Evolutionary conservation across 306 rosid genomes (phyloP), one percentile per base, ranked within the genome.

Genomic region (Macrotyloma uniflorum): DNA sequence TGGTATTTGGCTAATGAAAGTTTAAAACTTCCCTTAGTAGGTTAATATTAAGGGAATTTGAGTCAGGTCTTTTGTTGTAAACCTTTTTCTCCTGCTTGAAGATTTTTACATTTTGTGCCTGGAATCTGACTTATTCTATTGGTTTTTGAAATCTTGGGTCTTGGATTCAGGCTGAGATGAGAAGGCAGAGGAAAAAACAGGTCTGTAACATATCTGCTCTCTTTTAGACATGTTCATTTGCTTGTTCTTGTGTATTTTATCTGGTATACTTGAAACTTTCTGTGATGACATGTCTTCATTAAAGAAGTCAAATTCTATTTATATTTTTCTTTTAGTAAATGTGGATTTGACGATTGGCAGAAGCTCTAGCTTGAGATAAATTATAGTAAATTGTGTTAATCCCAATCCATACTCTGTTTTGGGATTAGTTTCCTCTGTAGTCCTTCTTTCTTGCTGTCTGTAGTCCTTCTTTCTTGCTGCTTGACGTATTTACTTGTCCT

Each of bases 161-260:
- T 32, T 83, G 70, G 76, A 76, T 89, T 88, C 97, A 94, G 98
- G 92, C 82, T 55, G 92, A 89, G 63, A 82, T 30, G 57, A 62
- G 83, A 58, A 86, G 78, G 84, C 84, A 84, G 85, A 89, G 97
- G 80, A 67, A 66, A 43, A 87, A 87, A 55, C 81, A 75, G 91
- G 98, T 92, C 78, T 58, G 86, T 46, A 23, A 46, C 55, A 33
- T 62, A 73, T 54, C 13, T 73, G 8, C 81, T 71, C 49, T 32
- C 15, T 50, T 43, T 54, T 46, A 30, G 30, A 28, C 13, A 3
- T 15, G 5, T 69, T 30, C 68, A 67, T 66, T 55, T 74, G 76
- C 70, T 16, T 40, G 12, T 51, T 33, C 59, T 7, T 14, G 51
- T 64, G 10, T 20, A 15, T 65, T 83, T 69, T 24, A 19, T 77